phyloP scores from a whole-genome alignment of 2,329 filamentous ascomycete genomes.

The Colletotrichum tanaceti region DNA sequence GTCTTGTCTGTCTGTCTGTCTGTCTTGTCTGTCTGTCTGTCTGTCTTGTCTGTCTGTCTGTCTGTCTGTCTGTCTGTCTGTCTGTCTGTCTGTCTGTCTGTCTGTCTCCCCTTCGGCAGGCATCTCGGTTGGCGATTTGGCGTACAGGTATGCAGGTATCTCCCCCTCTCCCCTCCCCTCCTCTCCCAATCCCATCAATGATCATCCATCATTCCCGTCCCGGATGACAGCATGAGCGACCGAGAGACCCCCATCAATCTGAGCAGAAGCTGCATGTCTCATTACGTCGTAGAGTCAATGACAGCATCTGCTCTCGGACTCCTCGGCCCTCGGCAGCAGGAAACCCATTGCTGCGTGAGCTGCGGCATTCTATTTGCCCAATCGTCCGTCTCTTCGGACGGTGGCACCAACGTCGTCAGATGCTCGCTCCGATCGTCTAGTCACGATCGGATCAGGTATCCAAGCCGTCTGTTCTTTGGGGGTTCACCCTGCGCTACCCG shows the following conservation, averaged over 20 bases:
- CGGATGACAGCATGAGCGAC: background rate
- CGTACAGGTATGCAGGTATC: no score
- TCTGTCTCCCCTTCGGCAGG: conserved; percentile 19
- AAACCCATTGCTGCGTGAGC: conserved; percentile 25
- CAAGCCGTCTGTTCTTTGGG: background rate
- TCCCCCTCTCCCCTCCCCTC: background rate
- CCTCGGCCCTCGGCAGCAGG: conserved; percentile 24
- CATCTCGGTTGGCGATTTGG: conserved; percentile 1
- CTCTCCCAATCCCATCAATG: no score
- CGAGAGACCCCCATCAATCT: background rate
- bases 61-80: no score
- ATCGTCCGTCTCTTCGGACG: conserved; percentile 11
- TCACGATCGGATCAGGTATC: conserved; percentile 19
- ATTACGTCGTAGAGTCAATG: background rate
- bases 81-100: no score
- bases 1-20: no score
- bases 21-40: no score
- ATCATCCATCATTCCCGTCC: background rate
- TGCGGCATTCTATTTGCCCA: conserved; percentile 29
- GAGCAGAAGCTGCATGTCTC: background rate
- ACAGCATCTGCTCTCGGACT: background rate
- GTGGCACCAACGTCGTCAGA: conserved; percentile 1
- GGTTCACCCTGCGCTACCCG: no score
- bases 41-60: no score
- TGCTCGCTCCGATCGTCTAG: background rate